These are phyloP conservation scores for Salinomyces thailandicus DNA, from an alignment of 2,329 filamentous ascomycete species.

Conservation along the genomic window DNA sequence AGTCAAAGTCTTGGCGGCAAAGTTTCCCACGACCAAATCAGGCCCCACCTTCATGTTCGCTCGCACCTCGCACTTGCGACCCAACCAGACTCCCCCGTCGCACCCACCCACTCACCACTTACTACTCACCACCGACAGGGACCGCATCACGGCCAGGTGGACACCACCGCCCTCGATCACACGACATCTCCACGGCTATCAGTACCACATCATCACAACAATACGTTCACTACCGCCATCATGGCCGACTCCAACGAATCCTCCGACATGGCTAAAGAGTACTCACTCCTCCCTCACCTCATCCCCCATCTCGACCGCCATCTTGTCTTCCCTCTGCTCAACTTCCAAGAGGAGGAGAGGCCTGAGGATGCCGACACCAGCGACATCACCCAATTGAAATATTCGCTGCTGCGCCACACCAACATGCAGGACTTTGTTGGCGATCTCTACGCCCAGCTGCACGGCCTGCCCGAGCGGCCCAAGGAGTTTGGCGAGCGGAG, in stretches of 20 bases:
- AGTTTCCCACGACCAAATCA: no score
- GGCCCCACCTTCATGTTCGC: no score
- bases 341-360: constrained; percentile 73
- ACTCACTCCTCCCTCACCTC: constrained; percentile 78
- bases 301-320: constrained; percentile 90
- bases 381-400: constrained; percentile 77
- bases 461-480: constrained; percentile 66
- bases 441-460: constrained; percentile 78
- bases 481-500: constrained; percentile 81
- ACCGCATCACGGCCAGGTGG: no score
- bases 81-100: no score
- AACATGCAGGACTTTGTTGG: constrained; percentile 99
- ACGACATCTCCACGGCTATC: no score
- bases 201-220: no score
- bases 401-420: constrained; percentile 87
- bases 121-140: no score
- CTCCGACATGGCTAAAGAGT: constrained; percentile 47
- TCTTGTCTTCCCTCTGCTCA: constrained; percentile 89
- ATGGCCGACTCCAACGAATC: constrained; percentile 40
- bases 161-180: no score
- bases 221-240: constrained; percentile 18
- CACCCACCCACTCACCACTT: no score
- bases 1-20: constrained; percentile 1
- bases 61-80: no score
- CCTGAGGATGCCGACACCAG: constrained; percentile 67